Percentiles rank a stretch among this genome's conserved stretches.
Evolutionary conservation across 805 yeast genomes (phyloP).

Genomic region (Lipomyces orientalis): DNA sequence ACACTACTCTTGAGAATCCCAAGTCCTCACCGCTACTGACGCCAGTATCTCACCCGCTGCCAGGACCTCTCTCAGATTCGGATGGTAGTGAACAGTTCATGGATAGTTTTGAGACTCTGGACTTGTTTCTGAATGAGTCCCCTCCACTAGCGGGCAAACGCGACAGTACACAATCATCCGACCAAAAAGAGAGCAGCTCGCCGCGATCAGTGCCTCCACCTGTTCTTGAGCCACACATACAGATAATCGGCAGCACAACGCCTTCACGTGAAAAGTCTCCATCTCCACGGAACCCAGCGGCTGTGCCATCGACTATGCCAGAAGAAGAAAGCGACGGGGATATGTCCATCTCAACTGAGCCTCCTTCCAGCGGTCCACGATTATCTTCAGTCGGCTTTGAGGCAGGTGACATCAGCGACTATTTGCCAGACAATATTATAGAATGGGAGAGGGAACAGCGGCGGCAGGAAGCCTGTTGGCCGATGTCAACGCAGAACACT

Average conservation of each 20-base stretch:
- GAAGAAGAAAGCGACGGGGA: neutral
- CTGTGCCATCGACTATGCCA: neutral
- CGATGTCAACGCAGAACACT: constrained; percentile 12
- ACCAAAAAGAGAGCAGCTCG: neutral
- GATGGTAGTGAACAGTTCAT: constrained; percentile 21
- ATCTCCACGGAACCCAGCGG: neutral
- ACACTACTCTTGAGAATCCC: neutral
- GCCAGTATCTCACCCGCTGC: neutral
- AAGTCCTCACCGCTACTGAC: neutral
- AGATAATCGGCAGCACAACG: constrained; percentile 2
- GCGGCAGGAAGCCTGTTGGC: constrained; percentile 24
- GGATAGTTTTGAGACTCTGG: constrained; percentile 26
- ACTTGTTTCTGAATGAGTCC: neutral
- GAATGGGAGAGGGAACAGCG: constrained; percentile 28
- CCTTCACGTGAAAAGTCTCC: neutral
- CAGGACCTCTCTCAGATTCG: constrained; percentile 12
- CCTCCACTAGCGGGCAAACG: neutral
- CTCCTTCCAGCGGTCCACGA: constrained; percentile 1
- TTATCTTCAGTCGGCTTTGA: neutral
- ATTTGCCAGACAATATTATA: constrained; percentile 23
- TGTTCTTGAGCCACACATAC: neutral
- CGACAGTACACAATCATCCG: neutral
- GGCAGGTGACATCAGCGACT: constrained; percentile 14
- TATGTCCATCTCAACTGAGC: neutral
- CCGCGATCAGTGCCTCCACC: neutral